Evolutionary conservation across 805 yeast species (phyloP).

Genomic region (Cyberlindnera lachancei): DNA sequence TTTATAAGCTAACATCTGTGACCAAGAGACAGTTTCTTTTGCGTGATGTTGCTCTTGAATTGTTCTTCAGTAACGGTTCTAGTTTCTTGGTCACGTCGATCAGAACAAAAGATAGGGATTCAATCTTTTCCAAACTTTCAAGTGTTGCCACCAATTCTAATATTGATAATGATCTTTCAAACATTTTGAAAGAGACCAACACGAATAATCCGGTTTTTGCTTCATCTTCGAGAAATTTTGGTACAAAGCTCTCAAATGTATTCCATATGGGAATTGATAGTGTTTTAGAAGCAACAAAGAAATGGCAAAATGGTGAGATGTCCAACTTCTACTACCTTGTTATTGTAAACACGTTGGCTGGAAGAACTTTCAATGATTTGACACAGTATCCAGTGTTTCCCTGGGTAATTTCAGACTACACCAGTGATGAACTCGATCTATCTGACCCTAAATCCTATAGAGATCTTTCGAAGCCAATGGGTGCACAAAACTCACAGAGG

Average conservation of each 20-base stretch:
- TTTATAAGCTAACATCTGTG: constrained; percentile 51
- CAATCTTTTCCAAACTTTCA: constrained; percentile 41
- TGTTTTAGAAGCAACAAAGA: constrained; percentile 45
- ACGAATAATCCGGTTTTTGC: constrained; percentile 26
- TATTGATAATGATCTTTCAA: constrained; percentile 47
- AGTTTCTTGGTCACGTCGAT: constrained; percentile 62
- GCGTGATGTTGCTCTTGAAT: constrained; percentile 74
- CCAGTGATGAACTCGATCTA: constrained; percentile 63
- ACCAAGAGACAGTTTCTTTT: constrained; percentile 70
- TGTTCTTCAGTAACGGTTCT: constrained; percentile 67
- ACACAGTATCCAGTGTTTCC: constrained; percentile 92
- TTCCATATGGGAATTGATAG: constrained; percentile 32
- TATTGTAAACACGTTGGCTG: constrained; percentile 77
- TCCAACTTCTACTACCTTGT: constrained; percentile 80
- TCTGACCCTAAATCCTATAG: constrained; percentile 54
- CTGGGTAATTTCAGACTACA: constrained; percentile 82
- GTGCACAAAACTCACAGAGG: constrained; percentile 64
- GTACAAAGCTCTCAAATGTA: constrained; percentile 37
- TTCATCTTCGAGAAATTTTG: constrained; percentile 26
- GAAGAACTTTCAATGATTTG: constrained; percentile 80
- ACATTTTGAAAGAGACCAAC: constrained; percentile 43
- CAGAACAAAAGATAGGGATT: constrained; percentile 46
- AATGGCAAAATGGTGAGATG: constrained; percentile 72
- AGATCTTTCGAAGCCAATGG: constrained; percentile 86
- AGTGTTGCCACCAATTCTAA: constrained; percentile 41